phyloP scores from a whole-genome alignment of 1,284 basidiomycete species.

The Takashimella tepidaria region DNA sequence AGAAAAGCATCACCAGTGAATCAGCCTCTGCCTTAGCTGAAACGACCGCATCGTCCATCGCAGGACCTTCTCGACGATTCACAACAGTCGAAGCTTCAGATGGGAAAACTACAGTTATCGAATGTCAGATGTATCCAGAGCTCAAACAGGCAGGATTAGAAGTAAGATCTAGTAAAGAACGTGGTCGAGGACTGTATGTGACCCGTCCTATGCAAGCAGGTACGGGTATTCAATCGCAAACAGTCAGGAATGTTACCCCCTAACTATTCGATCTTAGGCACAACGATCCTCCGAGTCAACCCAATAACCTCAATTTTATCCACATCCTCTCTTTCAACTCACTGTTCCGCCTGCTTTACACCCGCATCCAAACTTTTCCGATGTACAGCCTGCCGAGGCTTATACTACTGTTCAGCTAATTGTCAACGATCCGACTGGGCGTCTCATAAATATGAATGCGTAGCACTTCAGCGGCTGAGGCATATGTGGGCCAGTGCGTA shows the following conservation, averaged over 20 bases:
- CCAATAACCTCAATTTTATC: conserved; percentile 66
- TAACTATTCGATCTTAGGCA: conserved; percentile 51
- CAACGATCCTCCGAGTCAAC: conserved; percentile 54
- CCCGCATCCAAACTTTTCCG: conserved; percentile 48
- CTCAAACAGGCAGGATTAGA: conserved; percentile 19
- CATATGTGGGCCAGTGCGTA: conserved; percentile 17
- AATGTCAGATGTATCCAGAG: conserved; percentile 5
- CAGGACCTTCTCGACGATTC: no score
- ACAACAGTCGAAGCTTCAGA: no score
- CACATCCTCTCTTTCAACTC: conserved; percentile 55
- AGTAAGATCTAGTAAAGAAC: conserved; percentile 10
- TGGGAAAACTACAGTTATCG: no score
- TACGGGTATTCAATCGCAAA: no score
- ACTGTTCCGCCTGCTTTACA: conserved; percentile 50
- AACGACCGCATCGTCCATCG: no score
- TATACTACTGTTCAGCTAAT: conserved; percentile 64
- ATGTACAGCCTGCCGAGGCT: conserved; percentile 63
- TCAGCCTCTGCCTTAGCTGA: no score
- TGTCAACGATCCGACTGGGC: conserved; percentile 77
- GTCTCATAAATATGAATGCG: conserved; percentile 70
- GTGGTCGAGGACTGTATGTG: conserved; percentile 37
- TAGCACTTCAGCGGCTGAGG: conserved; percentile 53
- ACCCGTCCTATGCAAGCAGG: conserved; percentile 15
- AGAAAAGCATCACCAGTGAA: no score
- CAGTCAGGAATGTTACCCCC: no score